These are phyloP conservation scores for Mariannaea sp. DNA, from an alignment of 2,329 filamentous ascomycete genomes.

Conservation along the genomic window DNA sequence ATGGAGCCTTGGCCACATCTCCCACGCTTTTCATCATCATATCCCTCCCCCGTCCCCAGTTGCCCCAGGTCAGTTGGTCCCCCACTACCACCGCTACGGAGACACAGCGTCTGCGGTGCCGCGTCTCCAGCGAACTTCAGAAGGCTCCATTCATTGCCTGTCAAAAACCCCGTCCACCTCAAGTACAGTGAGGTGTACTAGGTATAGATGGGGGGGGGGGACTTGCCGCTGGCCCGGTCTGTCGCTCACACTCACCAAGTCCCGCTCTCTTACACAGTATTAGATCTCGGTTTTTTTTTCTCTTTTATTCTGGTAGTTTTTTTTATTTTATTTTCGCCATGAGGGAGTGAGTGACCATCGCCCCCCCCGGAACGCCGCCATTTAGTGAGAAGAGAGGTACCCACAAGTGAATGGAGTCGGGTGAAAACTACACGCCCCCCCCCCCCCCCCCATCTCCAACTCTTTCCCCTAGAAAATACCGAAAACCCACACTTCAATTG, in stretches of 20 bases:
- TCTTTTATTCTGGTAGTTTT: background rate
- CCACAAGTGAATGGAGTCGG: background rate
- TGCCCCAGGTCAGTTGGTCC: constrained; percentile 8
- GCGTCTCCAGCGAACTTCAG: constrained; percentile 32
- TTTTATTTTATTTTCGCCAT: too few relatives aligned
- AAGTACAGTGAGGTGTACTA: background rate
- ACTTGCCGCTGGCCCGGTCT: constrained; percentile 33
- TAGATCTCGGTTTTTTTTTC: constrained; percentile 17
- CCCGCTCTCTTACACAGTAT: constrained; percentile 4
- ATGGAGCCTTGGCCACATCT: constrained; percentile 1
- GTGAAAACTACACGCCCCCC: constrained; percentile 7
- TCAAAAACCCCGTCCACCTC: constrained; percentile 19
- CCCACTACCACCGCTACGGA: constrained; percentile 1
- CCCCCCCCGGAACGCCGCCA: constrained; percentile 1
- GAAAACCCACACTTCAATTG: constrained; percentile 1
- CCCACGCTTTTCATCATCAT: background rate
- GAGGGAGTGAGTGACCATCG: too few relatives aligned
- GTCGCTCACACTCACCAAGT: constrained; percentile 24
- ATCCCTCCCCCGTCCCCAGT: too few relatives aligned
- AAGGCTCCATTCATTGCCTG: too few relatives aligned
- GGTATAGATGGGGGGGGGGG: background rate
- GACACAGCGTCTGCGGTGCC: constrained; percentile 13
- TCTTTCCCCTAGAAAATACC: too few relatives aligned
- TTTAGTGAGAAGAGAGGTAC: background rate
- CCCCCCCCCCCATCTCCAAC: background rate